phyloP scores from a whole-genome alignment of 805 yeast species.

The Saccharomyces jurei region DNA sequence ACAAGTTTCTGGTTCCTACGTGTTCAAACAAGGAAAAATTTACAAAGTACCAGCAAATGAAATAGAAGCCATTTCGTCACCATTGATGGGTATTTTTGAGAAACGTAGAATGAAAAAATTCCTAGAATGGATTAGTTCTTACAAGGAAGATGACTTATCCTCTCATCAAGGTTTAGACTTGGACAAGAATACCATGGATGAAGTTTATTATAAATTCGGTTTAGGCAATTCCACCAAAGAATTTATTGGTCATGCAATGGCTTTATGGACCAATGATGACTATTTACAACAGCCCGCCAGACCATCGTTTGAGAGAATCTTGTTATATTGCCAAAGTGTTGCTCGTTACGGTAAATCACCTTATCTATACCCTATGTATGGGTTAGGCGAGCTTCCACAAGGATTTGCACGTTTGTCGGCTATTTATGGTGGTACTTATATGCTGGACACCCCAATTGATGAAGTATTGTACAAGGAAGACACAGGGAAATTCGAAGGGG shows the following conservation, averaged over 20 bases:
- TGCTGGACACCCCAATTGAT: constrained; percentile 94
- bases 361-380: constrained; percentile 90
- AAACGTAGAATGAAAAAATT: constrained; percentile 91
- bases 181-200: constrained; percentile 85
- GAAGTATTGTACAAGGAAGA: constrained; percentile 69
- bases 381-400: constrained; percentile 97
- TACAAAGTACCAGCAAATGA: constrained; percentile 94
- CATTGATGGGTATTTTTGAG: constrained; percentile 93
- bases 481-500: constrained; percentile 67
- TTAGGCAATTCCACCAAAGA: constrained; percentile 89
- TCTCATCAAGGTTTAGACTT: constrained; percentile 84
- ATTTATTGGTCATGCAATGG: constrained; percentile 98
- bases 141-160: constrained; percentile 65
- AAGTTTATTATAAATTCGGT: constrained; percentile 81
- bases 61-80: constrained; percentile 81
- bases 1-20: constrained; percentile 93
- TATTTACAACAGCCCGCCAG: constrained; percentile 84
- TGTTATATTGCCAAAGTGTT: constrained; percentile 80
- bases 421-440: constrained; percentile 95
- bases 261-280: constrained; percentile 87
- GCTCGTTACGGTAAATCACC: constrained; percentile 96
- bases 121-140: constrained; percentile 76
- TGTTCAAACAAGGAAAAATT: constrained; percentile 75
- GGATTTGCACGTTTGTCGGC: constrained; percentile 96
- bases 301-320: constrained; percentile 79